Evolutionary conservation across 768 basidiomycete genomes (phyloP).

Genomic region (Scleroderma bovista): DNA sequence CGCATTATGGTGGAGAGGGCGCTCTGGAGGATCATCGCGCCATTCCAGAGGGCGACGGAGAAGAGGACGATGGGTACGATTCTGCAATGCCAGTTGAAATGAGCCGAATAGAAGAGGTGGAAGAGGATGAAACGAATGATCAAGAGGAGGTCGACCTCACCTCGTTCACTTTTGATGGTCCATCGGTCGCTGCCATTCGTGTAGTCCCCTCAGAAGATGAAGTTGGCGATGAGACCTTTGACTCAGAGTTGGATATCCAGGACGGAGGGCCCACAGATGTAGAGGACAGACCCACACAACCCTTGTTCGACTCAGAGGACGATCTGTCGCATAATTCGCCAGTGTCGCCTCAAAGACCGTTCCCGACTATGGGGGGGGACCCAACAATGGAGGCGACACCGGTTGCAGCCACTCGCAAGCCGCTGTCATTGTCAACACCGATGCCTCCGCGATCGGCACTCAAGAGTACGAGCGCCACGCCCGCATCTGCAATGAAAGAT

Average conservation of each 20-base stretch:
- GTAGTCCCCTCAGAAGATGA: conserved; percentile 39
- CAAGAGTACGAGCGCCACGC: conserved; percentile 46
- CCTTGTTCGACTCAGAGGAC: conserved; percentile 33
- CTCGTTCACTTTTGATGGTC: conserved; percentile 68
- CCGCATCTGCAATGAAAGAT: conserved; percentile 54
- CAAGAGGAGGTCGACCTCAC: conserved; percentile 63
- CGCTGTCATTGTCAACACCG: conserved; percentile 13
- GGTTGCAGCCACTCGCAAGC: conserved; percentile 8
- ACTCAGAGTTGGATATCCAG: conserved; percentile 24
- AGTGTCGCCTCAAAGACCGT: neutral
- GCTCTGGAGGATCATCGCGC: conserved; percentile 3
- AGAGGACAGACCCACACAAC: conserved; percentile 6
- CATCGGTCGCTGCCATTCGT: conserved; percentile 46
- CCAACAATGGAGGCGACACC: conserved; percentile 15
- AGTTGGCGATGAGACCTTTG: conserved; percentile 40
- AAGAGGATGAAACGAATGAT: conserved; percentile 43
- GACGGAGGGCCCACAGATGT: conserved; percentile 10
- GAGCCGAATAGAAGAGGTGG: conserved; percentile 44
- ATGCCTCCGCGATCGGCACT: conserved; percentile 36
- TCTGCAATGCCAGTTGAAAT: conserved; percentile 9
- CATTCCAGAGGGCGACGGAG: conserved; percentile 10
- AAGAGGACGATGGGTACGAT: conserved; percentile 10
- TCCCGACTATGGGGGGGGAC: neutral
- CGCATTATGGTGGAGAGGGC: conserved; percentile 1
- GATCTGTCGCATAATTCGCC: conserved; percentile 22